Conservation (phyloP, 768 basidiomycete genomes). For the Boletus sp. region DNA sequence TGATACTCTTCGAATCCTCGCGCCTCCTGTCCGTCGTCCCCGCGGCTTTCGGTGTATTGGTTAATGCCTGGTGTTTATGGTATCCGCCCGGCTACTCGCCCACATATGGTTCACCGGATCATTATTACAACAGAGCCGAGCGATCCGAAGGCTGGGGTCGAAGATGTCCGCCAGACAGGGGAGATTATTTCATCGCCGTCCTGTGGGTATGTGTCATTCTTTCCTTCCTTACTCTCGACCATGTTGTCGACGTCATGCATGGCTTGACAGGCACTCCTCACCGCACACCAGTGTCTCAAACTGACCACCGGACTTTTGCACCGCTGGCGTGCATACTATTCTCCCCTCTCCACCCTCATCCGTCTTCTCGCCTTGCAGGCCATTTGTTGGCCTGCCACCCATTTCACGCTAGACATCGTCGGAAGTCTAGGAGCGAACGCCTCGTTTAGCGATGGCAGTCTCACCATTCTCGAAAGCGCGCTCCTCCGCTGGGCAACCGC, state of each 20-base stretch:
- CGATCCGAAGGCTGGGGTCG: slow-evolving; percentile 26
- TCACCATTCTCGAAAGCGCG: slow-evolving; percentile 24
- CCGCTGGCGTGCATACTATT: slow-evolving; percentile 91
- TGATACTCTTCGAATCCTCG: slow-evolving; percentile 66
- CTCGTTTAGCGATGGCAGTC: neutral
- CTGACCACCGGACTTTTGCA: slow-evolving; percentile 87
- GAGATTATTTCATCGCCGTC: slow-evolving; percentile 66
- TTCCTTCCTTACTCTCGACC: slow-evolving; percentile 2
- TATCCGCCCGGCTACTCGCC: slow-evolving; percentile 39
- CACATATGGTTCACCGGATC: slow-evolving; percentile 3
- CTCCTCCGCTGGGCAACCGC: slow-evolving; percentile 44
- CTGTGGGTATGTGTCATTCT: slow-evolving; percentile 57
- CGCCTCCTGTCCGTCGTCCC: slow-evolving; percentile 73
- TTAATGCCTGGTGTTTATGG: slow-evolving; percentile 56
- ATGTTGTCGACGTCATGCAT: neutral
- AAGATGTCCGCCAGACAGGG: slow-evolving; percentile 45
- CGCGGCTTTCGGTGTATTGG: slow-evolving; percentile 61
- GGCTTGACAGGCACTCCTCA: slow-evolving; percentile 62
- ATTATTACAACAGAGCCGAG: neutral
- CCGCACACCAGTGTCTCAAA: slow-evolving; percentile 85
- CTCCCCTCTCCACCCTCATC: slow-evolving; percentile 83
- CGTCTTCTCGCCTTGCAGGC: slow-evolving; percentile 91
- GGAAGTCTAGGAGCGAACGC: slow-evolving; percentile 36
- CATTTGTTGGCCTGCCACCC: slow-evolving; percentile 95
- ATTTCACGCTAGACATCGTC: slow-evolving; percentile 75